Percentiles rank a stretch among this genome's conserved stretches.
Evolutionary conservation across 2,329 filamentous ascomycete species (phyloP).

Genomic region (Calonectria hawksworthii): DNA sequence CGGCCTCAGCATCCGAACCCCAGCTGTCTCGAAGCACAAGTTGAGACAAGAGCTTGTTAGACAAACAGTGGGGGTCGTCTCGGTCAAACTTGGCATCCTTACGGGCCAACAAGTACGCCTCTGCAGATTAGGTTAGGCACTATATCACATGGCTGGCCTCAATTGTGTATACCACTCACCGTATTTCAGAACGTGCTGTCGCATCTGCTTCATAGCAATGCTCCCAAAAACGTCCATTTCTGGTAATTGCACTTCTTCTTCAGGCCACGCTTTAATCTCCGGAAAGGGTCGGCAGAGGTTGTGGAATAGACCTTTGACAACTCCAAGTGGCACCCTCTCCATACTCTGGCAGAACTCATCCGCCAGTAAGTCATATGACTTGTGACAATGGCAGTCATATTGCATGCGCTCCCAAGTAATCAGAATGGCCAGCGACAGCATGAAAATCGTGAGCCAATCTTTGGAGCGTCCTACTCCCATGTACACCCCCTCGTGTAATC

Average conservation of each 20-base stretch:
- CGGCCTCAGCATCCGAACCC: too few relatives aligned
- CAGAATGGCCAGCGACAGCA: not conserved
- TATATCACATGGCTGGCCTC: not conserved
- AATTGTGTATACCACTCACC: not conserved
- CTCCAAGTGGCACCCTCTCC: not conserved
- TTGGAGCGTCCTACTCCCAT: too few relatives aligned
- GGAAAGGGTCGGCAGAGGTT: too few relatives aligned
- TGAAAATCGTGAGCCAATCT: not conserved
- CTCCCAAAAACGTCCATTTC: not conserved
- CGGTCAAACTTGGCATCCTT: not conserved
- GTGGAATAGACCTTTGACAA: not conserved
- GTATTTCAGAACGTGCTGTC: not conserved
- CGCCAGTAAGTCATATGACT: not conserved
- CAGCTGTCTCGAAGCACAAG: not conserved
- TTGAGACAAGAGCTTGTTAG: not conserved
- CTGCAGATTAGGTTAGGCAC: not conserved
- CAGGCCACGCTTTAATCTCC: not conserved
- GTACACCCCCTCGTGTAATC: not conserved
- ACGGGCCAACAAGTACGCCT: not conserved
- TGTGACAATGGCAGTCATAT: not conserved
- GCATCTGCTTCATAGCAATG: not conserved
- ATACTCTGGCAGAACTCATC: not conserved
- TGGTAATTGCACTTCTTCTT: not conserved
- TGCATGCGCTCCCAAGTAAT: not conserved
- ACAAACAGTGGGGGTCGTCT: not conserved